Percentiles rank a stretch among this genome's conserved stretches.
phyloP scores from a whole-genome alignment of 1,139 yeast species.

The Saccharomyces hybrid region DNA sequence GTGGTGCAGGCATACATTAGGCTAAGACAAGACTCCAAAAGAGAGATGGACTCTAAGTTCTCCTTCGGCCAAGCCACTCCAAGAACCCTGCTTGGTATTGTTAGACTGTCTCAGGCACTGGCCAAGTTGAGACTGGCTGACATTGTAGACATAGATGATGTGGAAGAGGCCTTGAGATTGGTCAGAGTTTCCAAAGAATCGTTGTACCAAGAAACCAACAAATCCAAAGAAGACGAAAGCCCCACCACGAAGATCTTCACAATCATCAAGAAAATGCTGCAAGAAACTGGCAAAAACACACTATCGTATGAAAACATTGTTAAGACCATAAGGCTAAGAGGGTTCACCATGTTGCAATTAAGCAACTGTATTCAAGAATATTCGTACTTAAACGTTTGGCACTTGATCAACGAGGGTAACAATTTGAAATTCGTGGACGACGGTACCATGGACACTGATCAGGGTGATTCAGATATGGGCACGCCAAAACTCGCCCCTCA shows the following conservation, averaged over 20 bases:
- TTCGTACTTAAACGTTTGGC: constrained; percentile 69
- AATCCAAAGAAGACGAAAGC: constrained; percentile 47
- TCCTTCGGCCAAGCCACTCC: constrained; percentile 93
- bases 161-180: constrained; percentile 90
- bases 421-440: constrained; percentile 35
- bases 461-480: background rate
- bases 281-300: constrained; percentile 36
- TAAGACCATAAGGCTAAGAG: constrained; percentile 71
- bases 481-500: background rate
- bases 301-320: constrained; percentile 54
- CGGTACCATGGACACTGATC: constrained; percentile 22
- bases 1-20: constrained; percentile 83
- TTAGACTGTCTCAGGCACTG: constrained; percentile 89
- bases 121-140: constrained; percentile 83
- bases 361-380: constrained; percentile 71
- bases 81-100: constrained; percentile 82
- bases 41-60: constrained; percentile 62
- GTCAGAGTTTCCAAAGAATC: constrained; percentile 82
- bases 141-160: constrained; percentile 70
- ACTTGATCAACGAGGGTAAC: constrained; percentile 59
- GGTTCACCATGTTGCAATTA: constrained; percentile 75
- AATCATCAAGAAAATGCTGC: constrained; percentile 34
- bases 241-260: constrained; percentile 56
- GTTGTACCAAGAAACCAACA: constrained; percentile 47
- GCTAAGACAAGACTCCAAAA: constrained; percentile 86